These are phyloP conservation scores for Cladochytrium replicatum DNA, from an alignment of 192 early-diverging fungal species.

Conservation along the genomic window DNA sequence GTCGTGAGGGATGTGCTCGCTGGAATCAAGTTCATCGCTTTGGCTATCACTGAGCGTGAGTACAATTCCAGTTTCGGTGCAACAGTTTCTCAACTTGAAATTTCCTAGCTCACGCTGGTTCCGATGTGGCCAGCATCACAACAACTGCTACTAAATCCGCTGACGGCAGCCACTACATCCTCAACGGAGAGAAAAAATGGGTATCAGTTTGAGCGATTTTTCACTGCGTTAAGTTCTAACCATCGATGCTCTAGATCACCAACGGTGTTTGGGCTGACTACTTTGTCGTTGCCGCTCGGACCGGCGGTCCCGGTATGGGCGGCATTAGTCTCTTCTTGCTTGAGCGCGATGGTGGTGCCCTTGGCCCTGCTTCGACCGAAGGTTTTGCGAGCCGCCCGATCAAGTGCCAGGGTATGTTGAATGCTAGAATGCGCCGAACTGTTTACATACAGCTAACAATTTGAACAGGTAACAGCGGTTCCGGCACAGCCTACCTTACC, in stretches of 20 bases:
- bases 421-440: too few relatives aligned
- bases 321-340: slow-evolving; percentile 68
- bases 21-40: slow-evolving; percentile 70
- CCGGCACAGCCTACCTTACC: slow-evolving; percentile 67
- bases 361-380: too few relatives aligned
- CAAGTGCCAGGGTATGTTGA: slow-evolving; percentile 73
- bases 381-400: slow-evolving; percentile 71
- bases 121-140: slow-evolving; percentile 65
- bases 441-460: too few relatives aligned
- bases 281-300: slow-evolving; percentile 74
- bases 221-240: background rate
- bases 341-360: too few relatives aligned
- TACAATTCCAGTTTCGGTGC: background rate
- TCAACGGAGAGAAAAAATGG: slow-evolving; percentile 71
- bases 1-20: slow-evolving; percentile 52
- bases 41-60: slow-evolving; percentile 70
- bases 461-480: too few relatives aligned
- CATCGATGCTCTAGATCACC: slow-evolving; percentile 29
- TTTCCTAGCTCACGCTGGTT: slow-evolving; percentile 36
- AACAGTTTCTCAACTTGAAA: too few relatives aligned
- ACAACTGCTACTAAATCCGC: slow-evolving; percentile 54
- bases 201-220: background rate
- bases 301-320: slow-evolving; percentile 66
- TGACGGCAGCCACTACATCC: slow-evolving; percentile 59
- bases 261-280: slow-evolving; percentile 76